Base-by-base conservation (phyloP, 345 rosid genomes). In the Citrus cavaleriei region DNA sequence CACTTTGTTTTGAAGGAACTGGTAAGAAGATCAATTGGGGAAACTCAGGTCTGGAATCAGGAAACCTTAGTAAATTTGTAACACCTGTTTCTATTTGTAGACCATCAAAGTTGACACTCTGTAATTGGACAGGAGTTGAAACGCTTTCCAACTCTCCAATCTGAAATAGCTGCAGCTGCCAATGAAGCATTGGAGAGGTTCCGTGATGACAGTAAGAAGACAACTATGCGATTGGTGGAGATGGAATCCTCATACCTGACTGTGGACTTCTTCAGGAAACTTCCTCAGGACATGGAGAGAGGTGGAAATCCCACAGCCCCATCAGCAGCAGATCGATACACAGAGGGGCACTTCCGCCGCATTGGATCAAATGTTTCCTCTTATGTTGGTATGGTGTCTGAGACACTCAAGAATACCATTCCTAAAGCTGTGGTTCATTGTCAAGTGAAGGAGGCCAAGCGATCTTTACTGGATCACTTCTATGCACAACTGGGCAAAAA, bases 241-340 rank as follows among this genome's bases (percentile, higher is more conserved):
- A 91, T 91, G 95, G 95, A 91, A 75, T 91, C 95, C 10, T 86
- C 93, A 2, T 90, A 88, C 78, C 85, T 91, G 61, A 87, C 95
- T 6, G 90, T 83, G 21, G 92, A 90, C 70, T 91, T 88, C 87
- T 91, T 91, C 83, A 79, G 92, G 76, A 87, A 84, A 76, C 90
- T 91, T 59, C 90, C 93, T 5, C 88, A 79, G 79, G 93, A 89
- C 58, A 80, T 75, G 30, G 91, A 87, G 55, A 87, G 78, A 73
- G 88, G 84, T 21, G 92, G 88, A 79, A 85, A 79, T 72, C 87
- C 85, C 25, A 79, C 78, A 42, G 84, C 78, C 28, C 38, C 64
- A 5, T 16, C 25, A 7, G 24, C 68, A 55, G 54, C 57, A 60
- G 93, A 91, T 35, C 80, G 88, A 65, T 88, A 87, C 66, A 46